Conservation (phyloP, 805 yeast genomes). For the Brettanomyces custersianus region DNA sequence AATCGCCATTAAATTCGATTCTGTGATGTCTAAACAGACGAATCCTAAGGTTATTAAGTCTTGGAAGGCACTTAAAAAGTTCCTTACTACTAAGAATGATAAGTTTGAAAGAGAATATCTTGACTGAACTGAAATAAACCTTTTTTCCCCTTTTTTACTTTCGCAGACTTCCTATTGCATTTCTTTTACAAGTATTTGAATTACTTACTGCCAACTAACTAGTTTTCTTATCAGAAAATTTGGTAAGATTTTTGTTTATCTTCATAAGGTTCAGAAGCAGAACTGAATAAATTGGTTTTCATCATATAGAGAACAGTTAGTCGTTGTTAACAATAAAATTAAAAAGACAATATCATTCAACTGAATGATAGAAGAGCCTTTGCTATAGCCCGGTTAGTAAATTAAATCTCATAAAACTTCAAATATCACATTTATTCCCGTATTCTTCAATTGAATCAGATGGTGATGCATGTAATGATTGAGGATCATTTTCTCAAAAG, state of each 20-base stretch:
- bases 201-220: conserved; percentile 2
- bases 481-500: conserved; percentile 52
- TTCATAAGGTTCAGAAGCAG: conserved; percentile 91
- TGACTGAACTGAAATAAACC: not conserved
- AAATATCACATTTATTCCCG: too few relatives aligned
- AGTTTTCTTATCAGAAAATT: conserved; percentile 37
- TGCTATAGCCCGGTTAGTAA: too few relatives aligned
- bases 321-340: too few relatives aligned
- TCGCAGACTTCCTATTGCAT: not conserved
- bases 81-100: conserved; percentile 32
- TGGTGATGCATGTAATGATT: conserved; percentile 96
- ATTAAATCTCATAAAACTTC: too few relatives aligned
- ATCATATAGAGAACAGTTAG: too few relatives aligned
- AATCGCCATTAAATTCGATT: conserved; percentile 35
- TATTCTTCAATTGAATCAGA: conserved; percentile 61
- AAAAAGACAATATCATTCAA: too few relatives aligned
- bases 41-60: conserved; percentile 33
- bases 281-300: conserved; percentile 68
- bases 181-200: conserved; percentile 1
- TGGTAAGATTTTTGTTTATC: conserved; percentile 66
- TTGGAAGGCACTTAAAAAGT: conserved; percentile 33
- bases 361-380: too few relatives aligned
- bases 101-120: conserved; percentile 21
- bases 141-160: not conserved
- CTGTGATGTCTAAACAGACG: conserved; percentile 30